These are phyloP conservation scores for Helotiales sp. DNA, from an alignment of 2,329 filamentous ascomycete species.

Conservation along the genomic window DNA sequence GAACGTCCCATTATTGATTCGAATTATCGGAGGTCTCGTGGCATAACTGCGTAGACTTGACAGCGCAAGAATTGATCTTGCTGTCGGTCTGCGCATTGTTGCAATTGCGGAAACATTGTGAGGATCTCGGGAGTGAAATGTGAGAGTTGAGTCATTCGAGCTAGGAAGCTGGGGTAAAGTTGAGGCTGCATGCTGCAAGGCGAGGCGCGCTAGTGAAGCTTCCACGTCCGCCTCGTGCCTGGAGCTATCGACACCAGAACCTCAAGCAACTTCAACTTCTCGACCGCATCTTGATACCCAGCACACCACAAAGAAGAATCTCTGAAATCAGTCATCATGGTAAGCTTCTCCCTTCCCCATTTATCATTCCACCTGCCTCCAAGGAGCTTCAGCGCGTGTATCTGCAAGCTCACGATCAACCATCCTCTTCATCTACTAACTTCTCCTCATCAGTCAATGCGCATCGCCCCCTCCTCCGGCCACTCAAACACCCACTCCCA, in stretches of 20 bases:
- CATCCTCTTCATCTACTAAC: background rate
- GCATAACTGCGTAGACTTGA: constrained; percentile 19
- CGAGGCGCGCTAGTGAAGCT: constrained; percentile 20
- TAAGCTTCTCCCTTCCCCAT: constrained; percentile 10
- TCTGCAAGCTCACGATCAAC: constrained; percentile 3
- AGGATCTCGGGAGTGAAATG: background rate
- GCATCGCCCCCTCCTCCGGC: constrained; percentile 73
- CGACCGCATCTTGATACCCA: background rate
- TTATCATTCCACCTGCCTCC: background rate
- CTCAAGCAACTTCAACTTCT: background rate
- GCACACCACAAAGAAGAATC: background rate
- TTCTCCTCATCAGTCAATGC: constrained; percentile 66
- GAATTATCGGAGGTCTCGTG: constrained; percentile 59
- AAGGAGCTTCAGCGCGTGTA: background rate
- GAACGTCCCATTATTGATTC: constrained; percentile 78
- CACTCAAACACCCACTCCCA: constrained; percentile 69
- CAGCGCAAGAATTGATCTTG: constrained; percentile 1
- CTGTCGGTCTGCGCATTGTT: constrained; percentile 23
- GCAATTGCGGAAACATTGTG: constrained; percentile 3
- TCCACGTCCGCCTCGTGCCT: constrained; percentile 29
- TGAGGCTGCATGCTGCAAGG: background rate
- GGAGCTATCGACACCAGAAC: constrained; percentile 20
- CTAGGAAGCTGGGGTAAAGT: background rate
- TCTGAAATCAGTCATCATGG: constrained; percentile 25
- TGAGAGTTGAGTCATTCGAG: background rate